These are phyloP conservation scores for Vicia sativa DNA, from an alignment of 306 rosid species.

Conservation along the genomic window DNA sequence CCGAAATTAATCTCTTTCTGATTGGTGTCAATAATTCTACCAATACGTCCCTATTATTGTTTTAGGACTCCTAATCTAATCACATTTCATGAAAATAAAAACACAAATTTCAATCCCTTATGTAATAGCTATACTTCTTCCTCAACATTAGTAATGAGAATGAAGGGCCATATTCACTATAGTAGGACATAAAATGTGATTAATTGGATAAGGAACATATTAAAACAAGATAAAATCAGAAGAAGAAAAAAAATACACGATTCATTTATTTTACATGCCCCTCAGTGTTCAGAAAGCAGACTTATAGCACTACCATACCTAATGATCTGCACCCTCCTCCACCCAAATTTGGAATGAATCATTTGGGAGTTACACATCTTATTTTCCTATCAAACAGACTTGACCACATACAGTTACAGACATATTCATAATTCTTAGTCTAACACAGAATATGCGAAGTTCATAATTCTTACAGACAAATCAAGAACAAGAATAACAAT, in stretches of 20 bases:
- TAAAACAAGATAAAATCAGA: neutral
- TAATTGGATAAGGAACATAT: neutral
- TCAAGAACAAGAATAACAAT: constrained; percentile 24
- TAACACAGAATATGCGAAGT: neutral
- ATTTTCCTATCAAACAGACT: constrained; percentile 9
- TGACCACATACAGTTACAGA: constrained; percentile 22
- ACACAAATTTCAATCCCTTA: too few relatives aligned
- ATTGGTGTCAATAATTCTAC: too few relatives aligned
- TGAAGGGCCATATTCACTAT: neutral
- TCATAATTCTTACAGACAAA: neutral
- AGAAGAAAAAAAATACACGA: neutral
- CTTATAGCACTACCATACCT: neutral
- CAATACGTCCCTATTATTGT: too few relatives aligned
- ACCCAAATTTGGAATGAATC: constrained; percentile 9
- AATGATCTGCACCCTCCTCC: neutral
- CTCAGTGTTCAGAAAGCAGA: neutral
- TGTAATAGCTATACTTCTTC: too few relatives aligned
- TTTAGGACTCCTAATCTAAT: too few relatives aligned
- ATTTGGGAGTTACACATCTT: neutral
- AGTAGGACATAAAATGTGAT: neutral
- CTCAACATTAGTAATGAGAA: neutral
- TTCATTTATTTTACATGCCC: neutral
- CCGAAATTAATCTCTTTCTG: too few relatives aligned
- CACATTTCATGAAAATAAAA: too few relatives aligned
- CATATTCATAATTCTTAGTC: constrained; percentile 20